Conservation (phyloP, 148 eudicot species). For the Persicaria tinctoria region DNA sequence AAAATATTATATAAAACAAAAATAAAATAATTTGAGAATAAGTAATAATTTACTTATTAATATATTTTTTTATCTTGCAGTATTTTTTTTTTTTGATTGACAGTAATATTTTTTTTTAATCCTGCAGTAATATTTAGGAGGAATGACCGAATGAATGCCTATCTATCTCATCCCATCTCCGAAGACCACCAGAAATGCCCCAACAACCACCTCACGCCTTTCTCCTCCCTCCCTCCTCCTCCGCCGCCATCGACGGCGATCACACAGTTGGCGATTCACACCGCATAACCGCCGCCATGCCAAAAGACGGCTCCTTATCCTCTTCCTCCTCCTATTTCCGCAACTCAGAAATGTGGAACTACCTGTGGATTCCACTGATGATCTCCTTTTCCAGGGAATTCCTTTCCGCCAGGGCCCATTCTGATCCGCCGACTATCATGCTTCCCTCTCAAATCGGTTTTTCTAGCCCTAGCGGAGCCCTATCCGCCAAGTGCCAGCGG, state of each 20-base stretch:
- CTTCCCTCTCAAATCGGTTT: slow-evolving; percentile 26
- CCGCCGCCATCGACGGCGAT: slow-evolving; percentile 9
- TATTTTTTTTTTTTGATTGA: too few species aligned
- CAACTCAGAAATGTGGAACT: slow-evolving; percentile 22
- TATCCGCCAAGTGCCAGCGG: slow-evolving; percentile 33
- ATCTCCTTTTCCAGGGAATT: slow-evolving; percentile 28
- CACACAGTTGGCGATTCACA: slow-evolving; percentile 11
- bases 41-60: too few species aligned
- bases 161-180: too few species aligned
- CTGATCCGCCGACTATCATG: slow-evolving; percentile 26
- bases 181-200: too few species aligned
- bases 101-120: too few species aligned
- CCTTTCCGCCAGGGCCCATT: slow-evolving; percentile 20
- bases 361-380: slow-evolving; percentile 40
- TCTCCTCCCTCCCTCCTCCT: not conserved
- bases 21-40: too few species aligned
- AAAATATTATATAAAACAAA: too few species aligned
- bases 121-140: too few species aligned
- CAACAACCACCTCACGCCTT: not conserved
- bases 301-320: not conserved
- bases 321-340: slow-evolving; percentile 16
- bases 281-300: slow-evolving; percentile 10
- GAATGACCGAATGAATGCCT: too few species aligned
- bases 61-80: too few species aligned
- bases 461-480: not conserved